Evolutionary conservation across 306 rosid genomes (phyloP).

Genomic region (Acmispon strigosus): DNA sequence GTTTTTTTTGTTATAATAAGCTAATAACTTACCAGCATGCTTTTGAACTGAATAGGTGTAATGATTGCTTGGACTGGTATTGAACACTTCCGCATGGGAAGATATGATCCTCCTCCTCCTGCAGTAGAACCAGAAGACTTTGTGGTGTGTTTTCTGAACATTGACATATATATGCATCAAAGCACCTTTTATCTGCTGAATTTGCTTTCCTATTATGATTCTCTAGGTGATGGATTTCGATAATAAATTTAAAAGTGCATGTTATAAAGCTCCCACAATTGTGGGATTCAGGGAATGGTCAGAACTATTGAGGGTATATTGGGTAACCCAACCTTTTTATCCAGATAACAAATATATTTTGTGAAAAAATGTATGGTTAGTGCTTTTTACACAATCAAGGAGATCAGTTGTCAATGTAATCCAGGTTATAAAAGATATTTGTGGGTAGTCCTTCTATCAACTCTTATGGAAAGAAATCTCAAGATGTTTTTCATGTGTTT

Average conservation of each 20-base stretch:
- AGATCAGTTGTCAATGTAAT: neutral
- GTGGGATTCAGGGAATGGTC: no score
- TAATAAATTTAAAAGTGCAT: neutral
- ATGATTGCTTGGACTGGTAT: slow-evolving; percentile 99
- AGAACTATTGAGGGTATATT: no score
- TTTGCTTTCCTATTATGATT: neutral
- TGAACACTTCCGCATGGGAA: slow-evolving; percentile 77
- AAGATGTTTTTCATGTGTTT: neutral
- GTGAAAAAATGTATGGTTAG: neutral
- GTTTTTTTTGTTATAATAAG: neutral
- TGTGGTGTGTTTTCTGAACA: slow-evolving; percentile 48
- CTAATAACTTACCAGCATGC: neutral
- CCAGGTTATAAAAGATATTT: neutral
- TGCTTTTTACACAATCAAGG: neutral
- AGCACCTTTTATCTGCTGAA: neutral
- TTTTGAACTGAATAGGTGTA: slow-evolving; percentile 52
- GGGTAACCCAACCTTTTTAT: neutral
- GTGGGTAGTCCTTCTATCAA: neutral
- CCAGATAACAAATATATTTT: neutral
- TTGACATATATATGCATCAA: neutral
- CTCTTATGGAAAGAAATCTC: neutral
- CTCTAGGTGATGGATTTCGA: neutral
- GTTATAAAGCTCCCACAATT: no score
- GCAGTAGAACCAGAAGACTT: slow-evolving; percentile 78
- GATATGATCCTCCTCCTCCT: slow-evolving; percentile 94